phyloP scores from a whole-genome alignment of 176 grass and related monocot genomes.

The Hordeum marinum region DNA sequence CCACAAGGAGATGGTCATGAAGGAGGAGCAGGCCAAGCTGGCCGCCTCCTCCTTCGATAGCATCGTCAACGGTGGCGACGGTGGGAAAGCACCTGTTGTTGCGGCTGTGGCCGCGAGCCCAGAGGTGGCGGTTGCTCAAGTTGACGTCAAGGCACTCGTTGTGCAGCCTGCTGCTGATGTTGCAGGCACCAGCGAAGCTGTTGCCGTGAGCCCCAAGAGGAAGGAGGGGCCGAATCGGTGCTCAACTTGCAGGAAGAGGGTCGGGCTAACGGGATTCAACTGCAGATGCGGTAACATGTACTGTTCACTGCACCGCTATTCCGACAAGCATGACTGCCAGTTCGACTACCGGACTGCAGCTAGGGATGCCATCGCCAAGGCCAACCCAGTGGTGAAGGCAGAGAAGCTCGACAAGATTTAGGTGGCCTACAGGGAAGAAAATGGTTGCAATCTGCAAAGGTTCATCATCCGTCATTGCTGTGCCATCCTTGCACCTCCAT shows the following conservation, averaged over 20 bases:
- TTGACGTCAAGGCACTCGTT: constrained; percentile 29
- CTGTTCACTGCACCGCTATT: constrained; percentile 81
- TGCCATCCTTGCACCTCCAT: constrained; percentile 30
- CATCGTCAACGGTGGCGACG: constrained; percentile 68
- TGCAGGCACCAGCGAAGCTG: constrained; percentile 24
- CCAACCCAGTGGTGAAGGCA: constrained; percentile 94
- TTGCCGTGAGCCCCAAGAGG: constrained; percentile 32
- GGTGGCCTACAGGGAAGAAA: constrained; percentile 18
- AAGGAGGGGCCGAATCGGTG: constrained; percentile 91
- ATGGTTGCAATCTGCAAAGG: constrained; percentile 12
- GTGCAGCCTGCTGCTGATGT: constrained; percentile 39
- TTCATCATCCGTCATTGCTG: constrained; percentile 25
- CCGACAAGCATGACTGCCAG: constrained; percentile 90
- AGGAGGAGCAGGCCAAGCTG: constrained; percentile 68
- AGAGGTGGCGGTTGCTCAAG: constrained; percentile 31
- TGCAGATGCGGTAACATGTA: constrained; percentile 83
- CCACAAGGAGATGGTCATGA: constrained; percentile 89
- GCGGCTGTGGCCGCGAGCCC: constrained; percentile 4
- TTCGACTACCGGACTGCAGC: constrained; percentile 89
- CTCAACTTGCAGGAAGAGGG: constrained; percentile 69
- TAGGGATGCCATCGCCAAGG: constrained; percentile 85
- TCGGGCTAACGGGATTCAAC: constrained; percentile 82
- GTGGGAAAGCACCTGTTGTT: constrained; percentile 43
- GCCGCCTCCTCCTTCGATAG: constrained; percentile 80
- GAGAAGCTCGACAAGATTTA: constrained; percentile 99